Conservation (phyloP, 805 yeast species). For the Metschnikowia similis region DNA sequence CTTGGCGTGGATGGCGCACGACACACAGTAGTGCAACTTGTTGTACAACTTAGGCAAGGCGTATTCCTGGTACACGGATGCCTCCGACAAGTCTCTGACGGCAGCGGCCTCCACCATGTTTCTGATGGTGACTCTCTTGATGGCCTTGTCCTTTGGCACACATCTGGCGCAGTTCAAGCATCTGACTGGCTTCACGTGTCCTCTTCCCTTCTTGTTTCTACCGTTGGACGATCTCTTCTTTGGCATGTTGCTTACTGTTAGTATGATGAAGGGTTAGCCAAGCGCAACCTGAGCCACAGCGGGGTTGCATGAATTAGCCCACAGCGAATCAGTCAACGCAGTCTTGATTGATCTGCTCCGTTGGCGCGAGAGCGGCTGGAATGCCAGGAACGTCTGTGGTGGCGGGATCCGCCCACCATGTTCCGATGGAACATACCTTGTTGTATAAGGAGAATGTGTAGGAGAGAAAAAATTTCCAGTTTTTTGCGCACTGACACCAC, state of each 20-base stretch:
- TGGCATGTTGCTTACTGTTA: constrained; percentile 68
- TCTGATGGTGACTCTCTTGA: constrained; percentile 99
- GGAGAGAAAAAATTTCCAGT: constrained; percentile 15
- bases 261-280: constrained; percentile 1
- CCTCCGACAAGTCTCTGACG: constrained; percentile 99
- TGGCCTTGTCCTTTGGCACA: constrained; percentile 99
- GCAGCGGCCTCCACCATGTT: constrained; percentile 99
- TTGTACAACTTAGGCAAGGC: constrained; percentile 99
- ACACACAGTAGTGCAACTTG: constrained; percentile 99
- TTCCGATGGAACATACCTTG: constrained; percentile 13
- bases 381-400: not conserved
- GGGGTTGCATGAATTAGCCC: too few species aligned
- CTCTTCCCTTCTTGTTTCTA: constrained; percentile 99
- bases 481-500: constrained; percentile 13
- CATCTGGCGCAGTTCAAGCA: constrained; percentile 99
- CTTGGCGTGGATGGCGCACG: constrained; percentile 99
- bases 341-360: too few species aligned
- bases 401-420: not conserved
- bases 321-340: too few species aligned
- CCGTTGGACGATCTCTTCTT: constrained; percentile 99
- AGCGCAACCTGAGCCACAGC: too few species aligned
- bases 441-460: constrained; percentile 15
- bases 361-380: too few species aligned
- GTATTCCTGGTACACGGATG: constrained; percentile 98
- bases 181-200: constrained; percentile 99